Base-by-base conservation (phyloP, 148 eudicot species). In the Spergularia bocconei region DNA sequence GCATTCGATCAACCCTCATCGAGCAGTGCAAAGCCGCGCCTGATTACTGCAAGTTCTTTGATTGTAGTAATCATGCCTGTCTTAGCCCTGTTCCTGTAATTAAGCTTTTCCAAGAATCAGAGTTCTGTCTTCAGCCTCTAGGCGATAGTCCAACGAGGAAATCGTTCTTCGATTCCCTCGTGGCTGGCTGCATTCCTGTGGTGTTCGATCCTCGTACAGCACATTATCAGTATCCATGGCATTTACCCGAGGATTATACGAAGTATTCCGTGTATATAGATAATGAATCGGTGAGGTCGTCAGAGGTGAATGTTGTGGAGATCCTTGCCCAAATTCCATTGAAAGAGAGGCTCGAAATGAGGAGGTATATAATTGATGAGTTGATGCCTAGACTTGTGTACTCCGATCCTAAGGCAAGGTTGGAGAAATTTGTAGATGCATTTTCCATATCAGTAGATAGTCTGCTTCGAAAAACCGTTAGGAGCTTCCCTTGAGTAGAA, bases 151-250 rank as follows among this genome's bases (percentile, higher is more conserved):
- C 91, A 0, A 92, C 96, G 3, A 81, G 98, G 67, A 92, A 89
- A 67, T 92, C 98, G 0, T 84, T 89, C 3, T 90, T 92, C 10
- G 98, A 92, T 78, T 86, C 98, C 0, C 82, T 92, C 0, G 66
- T 92, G 47, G 74, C 89, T 1, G 98, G 98, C 1, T 92, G 98
- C 59, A 92, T 92, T 20, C 98, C 96, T 0, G 96, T 92, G 19
- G 39, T 92, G 0, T 92, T 92, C 48, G 83, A 86, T 64, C 96
- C 91, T 0, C 79, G 84, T 25, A 87, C 98, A 0, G 91, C 91
- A 2, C 85, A 87, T 75, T 88, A 88, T 65, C 98, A 92, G 59
- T 92, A 92, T 70, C 86, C 96, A 14, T 92, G 98, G 98, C 98
- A 92, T 75, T 76, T 92, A 17, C 98, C 96, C 0, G 77, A 78